Evolutionary conservation across 768 basidiomycete genomes (phyloP), one percentile per base, ranked within the genome.

Genomic region (Chiua virens): DNA sequence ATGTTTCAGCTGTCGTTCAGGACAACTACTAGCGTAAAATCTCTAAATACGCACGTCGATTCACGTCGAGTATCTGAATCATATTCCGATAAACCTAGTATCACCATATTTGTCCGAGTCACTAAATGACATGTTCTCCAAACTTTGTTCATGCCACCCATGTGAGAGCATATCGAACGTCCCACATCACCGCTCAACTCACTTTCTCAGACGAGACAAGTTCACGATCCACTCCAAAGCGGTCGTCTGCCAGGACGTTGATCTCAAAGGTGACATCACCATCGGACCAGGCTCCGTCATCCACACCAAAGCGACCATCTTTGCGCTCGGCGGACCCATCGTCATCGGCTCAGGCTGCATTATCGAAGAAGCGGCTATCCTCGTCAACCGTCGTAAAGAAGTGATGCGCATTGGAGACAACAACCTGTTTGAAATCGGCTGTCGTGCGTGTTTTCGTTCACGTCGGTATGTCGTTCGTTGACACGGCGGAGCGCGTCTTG

Each of bases 381-480:
- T 99, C 55, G 87, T 97, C 45, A 98, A 98, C 69, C 79, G 91
- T 82, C 88, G 53, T 47, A 92, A 89, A 61, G 89, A 92, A 63
- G 81, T 87, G 32, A 92, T 98, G 92, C 82, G 86, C 18, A 92
- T 99, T 42, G 96, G 96, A 6, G 86, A 96, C 66, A 85, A 90
- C 54, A 98, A 98, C 67, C 74, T 94, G 51, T 96, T 99, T 62
- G 92, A 97, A 72, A 92, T 97, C 47, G 91, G 89, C 20, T 92
- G 87, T 68, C 87, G 96, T 96, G 63, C 55, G 90, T 83, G 17
- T 35, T 30, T 17, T 20, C 38, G 38, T 34, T 21, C 34, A n/a
- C 7, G 34, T n/a, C 17, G 34, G 18, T 39, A 49, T 37, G 30
- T 17, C 54, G 8, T 21, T 8, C 49, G 36, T 23, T 10, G 21